Conservation (phyloP, 176 grass and related monocot genomes). For the Ensete ventricosum region DNA sequence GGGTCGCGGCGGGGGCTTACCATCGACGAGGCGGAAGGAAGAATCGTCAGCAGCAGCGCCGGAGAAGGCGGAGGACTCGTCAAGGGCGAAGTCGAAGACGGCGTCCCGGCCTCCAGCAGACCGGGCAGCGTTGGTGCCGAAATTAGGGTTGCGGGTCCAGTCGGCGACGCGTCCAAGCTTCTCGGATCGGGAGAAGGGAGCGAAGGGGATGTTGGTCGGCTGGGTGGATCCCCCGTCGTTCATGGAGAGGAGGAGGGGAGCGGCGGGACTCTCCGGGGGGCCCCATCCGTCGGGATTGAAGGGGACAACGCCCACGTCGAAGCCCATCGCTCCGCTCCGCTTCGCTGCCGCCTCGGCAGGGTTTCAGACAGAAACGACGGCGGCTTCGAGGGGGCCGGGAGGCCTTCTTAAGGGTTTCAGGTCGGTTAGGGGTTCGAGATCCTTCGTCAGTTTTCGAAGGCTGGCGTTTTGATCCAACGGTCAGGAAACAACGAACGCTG, state of each 20-base stretch:
- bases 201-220: conserved; percentile 5
- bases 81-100: conserved; percentile 11
- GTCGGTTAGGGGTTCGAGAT: too few relatives aligned
- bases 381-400: too few relatives aligned
- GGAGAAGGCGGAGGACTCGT: background rate
- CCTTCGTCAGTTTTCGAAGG: too few relatives aligned
- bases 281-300: conserved; percentile 10
- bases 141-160: conserved; percentile 15
- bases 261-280: background rate
- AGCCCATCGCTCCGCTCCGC: background rate
- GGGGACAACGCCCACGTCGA: conserved; percentile 12
- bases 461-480: too few relatives aligned
- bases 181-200: conserved; percentile 6
- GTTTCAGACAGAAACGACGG: too few relatives aligned
- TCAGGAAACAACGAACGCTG: too few relatives aligned
- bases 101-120: background rate
- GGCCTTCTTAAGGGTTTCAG: too few relatives aligned
- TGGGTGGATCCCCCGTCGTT: background rate
- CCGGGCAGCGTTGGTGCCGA: background rate
- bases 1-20: conserved; percentile 9
- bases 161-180: conserved; percentile 15
- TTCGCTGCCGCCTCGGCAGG: background rate
- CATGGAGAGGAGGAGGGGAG: background rate
- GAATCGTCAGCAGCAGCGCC: background rate
- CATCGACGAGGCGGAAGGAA: conserved; percentile 12